These are phyloP conservation scores for Phytopythium delawarense DNA, from an alignment of 352 stramenopile genomes.

Conservation along the genomic window DNA sequence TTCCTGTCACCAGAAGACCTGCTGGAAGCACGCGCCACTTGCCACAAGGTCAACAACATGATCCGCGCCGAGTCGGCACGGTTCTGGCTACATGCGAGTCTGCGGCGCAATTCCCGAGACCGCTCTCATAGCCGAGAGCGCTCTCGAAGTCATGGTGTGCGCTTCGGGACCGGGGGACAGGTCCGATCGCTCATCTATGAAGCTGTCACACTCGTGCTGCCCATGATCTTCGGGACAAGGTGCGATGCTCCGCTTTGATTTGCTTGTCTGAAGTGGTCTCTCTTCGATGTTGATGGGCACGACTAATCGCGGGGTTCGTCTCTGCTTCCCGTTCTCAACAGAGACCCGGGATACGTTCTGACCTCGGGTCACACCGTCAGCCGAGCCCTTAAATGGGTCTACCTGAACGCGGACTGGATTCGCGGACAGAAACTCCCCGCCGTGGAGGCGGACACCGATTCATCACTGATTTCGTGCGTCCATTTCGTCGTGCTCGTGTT, in stretches of 20 bases:
- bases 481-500: neutral
- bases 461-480: constrained; percentile 35
- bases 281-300: neutral
- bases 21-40: constrained; percentile 62
- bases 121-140: constrained; percentile 35
- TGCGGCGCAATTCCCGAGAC: constrained; percentile 65
- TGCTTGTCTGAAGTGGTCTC: neutral
- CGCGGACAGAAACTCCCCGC: constrained; percentile 51
- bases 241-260: constrained; percentile 10
- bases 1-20: constrained; percentile 78
- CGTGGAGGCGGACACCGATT: constrained; percentile 19
- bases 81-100: constrained; percentile 80
- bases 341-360: constrained; percentile 64
- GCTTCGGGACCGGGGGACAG: constrained; percentile 41
- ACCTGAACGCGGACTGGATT: constrained; percentile 85
- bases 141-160: constrained; percentile 43
- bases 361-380: constrained; percentile 63
- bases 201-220: constrained; percentile 67
- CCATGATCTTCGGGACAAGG: constrained; percentile 71
- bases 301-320: neutral
- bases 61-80: constrained; percentile 77
- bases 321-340: constrained; percentile 14
- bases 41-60: constrained; percentile 80
- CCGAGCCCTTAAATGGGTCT: constrained; percentile 84
- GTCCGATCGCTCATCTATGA: constrained; percentile 77